Base-by-base conservation (phyloP, 2,329 filamentous ascomycete genomes). In the Orbilia oligospora region DNA sequence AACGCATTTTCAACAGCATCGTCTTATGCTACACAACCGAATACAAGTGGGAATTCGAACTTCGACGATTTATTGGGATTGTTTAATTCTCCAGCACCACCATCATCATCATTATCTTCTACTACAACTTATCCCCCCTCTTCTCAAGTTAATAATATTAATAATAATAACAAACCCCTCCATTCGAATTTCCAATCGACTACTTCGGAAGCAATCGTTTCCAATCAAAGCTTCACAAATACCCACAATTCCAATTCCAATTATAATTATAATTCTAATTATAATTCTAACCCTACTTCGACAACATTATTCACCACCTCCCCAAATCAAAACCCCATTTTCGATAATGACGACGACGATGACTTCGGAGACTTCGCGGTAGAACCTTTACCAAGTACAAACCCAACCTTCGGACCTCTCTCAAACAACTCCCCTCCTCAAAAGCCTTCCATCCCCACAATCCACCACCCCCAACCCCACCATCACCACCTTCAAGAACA, bases 341-440 rank as follows among this genome's bases (percentile, higher is more conserved):
- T 2, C 5, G 20, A 75, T 44, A 48, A 38, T n/a, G 53, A 41
- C 48, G 53, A 30, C 10, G 46, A 69, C 56, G 71, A 76, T 16
- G 72, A 76, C 48, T 76, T 76, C 53, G 72, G 72, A 46, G 72
- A 76, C 27, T 76, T 76, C 16, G 72, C 72, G 5, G 72, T 71
- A 18, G 72, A 76, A 51, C 72, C 72, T 0, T 41, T 76, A 0
- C 69, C 75, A 1, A 49, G 27, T 4, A 33, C 61, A 2, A 56
- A 68, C 22, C 67, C 69, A 0, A 18, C 69, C 4, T 78, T 72
- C 12, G 69, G 75, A 0, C 69, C 68, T 18, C 56, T 71, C 44
- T 63, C 51, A 22, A 68, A 71, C 27, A 55, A 67, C 14, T 67
- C 68, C 12, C 58, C 73, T 5, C 38, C 66, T 12, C 6, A 33